Evolutionary conservation across 1,139 yeast species (phyloP), one percentile per base, ranked within the genome.

Genomic region (Geotrichum histeridarum): DNA sequence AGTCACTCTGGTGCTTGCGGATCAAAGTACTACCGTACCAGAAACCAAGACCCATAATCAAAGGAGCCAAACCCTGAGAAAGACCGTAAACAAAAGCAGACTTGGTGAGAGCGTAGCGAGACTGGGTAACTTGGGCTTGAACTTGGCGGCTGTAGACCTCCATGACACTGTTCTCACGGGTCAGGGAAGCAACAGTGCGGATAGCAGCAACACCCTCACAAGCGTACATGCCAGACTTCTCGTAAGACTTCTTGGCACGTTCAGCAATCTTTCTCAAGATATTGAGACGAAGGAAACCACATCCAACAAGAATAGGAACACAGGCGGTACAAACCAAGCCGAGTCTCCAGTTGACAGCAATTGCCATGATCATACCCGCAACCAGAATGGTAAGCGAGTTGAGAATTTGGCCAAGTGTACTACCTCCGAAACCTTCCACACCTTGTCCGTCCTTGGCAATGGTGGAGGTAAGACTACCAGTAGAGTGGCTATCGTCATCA

Each of bases 381-480:
- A 72, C 82, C 1, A 90, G 78, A 31, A 82, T 75, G 42, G 94
- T 89, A 2, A 86, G 80, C 15, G 80, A 75, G 18, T 95, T 95
- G 59, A 86, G 79, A 52, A 90, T 80, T 5, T 86, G 73, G n/a
- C 95, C 88, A 55, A 94, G 77, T 48, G 86, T 83, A 31, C 96
- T 95, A 67, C 93, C 97, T 44, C 94, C 86, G 43, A 89, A 78
- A 64, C 90, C 90, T 56, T 87, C 82, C 27, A 90, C 91, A 42
- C 87, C 81, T 64, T 86, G 90, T 1, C 95, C 91, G 67, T 90
- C 96, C 56, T 86, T 83, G 37, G 93, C 84, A 32, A 89, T 73
- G 59, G 95, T 76, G 1, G 95, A 84, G 27, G 90, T 86, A 65
- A 90, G 75, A 60, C 90, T 94, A 52, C 97, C 97, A 1, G 91